Evolutionary conservation across 1,284 basidiomycete genomes (phyloP).

Genomic region (Exsudoporus floridanus): DNA sequence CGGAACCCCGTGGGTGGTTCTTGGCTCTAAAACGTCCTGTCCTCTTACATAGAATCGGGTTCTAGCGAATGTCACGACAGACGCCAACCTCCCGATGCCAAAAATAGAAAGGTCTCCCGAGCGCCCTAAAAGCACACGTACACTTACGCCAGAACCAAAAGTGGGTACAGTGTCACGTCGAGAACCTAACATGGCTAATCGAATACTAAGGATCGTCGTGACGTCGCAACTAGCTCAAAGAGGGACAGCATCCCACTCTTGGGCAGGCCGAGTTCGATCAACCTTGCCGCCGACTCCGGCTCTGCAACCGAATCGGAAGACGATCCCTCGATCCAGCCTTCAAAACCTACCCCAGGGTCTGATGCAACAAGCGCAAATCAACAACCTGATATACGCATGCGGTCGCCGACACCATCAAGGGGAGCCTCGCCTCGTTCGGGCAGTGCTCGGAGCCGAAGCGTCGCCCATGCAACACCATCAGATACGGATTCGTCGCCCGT

Average conservation of each 20-base stretch:
- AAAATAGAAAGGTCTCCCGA: slow-evolving; percentile 15
- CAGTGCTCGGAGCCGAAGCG: slow-evolving; percentile 23
- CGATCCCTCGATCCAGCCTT: slow-evolving; percentile 15
- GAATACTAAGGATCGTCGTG: slow-evolving; percentile 18
- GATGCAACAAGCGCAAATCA: slow-evolving; percentile 7
- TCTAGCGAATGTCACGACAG: slow-evolving; percentile 46
- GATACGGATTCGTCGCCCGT: slow-evolving; percentile 48
- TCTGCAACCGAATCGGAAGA: slow-evolving; percentile 56
- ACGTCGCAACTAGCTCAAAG: not conserved
- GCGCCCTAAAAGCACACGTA: slow-evolving; percentile 5
- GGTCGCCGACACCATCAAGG: slow-evolving; percentile 22
- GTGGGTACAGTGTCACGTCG: slow-evolving; percentile 16
- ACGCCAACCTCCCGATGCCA: slow-evolving; percentile 37
- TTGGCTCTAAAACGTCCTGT: not conserved
- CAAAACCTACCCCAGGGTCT: slow-evolving; percentile 2
- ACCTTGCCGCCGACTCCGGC: slow-evolving; percentile 33
- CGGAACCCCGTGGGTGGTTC: slow-evolving; percentile 57
- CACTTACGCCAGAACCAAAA: slow-evolving; percentile 7
- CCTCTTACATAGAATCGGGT: slow-evolving; percentile 14
- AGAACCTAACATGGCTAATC: slow-evolving; percentile 11
- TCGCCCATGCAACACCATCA: slow-evolving; percentile 32
- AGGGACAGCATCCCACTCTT: slow-evolving; percentile 1
- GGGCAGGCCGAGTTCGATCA: slow-evolving; percentile 17
- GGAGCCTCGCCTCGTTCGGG: slow-evolving; percentile 17
- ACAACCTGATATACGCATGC: slow-evolving; percentile 21